Evolutionary conservation across 208 protist genomes (phyloP), one percentile per base, ranked within the genome.

Genomic region (Trypanosoma platydactyli): DNA sequence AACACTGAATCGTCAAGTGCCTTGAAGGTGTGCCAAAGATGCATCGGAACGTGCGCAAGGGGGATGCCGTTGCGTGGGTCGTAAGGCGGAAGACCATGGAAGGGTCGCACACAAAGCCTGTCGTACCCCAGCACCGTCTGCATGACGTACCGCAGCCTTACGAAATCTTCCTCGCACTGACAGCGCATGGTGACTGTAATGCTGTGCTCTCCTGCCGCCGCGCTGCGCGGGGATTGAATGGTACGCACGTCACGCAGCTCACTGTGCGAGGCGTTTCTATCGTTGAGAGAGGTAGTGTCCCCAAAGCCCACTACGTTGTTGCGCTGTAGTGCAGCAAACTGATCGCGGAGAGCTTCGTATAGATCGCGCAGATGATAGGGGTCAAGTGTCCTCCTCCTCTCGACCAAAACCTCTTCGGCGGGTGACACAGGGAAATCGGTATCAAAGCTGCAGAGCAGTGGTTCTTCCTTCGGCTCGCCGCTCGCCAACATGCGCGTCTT

Each of bases 41-140:
- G 76, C 71, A 91, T 83, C 20, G 85, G 85, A 6, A 91, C 75
- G 35, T 75, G 66, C 11, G 79, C 57, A 64, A 88, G 88, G 44
- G 81, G 76, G 52, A 91, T 61, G 25, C 82, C 80, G 68, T 91
- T 91, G 42, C 85, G 78, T 22, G 85, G 85, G 68, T 91, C 85
- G 67, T 86, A 88, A 30, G 85, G 85, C 1, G 85, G 85, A 16
- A 91, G 76, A 4, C 85, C 85, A 27, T 76, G 71, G 51, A 82
- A 83, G 30, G 85, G 85, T 9, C 85, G 78, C 20, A 68, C 55
- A 42, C 55, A 64, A 15, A 91, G 67, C 68, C 84, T 86, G 68
- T 91, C 85, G 64, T 86, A 91, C 29, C 85, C 85, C 13, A 91
- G 64, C 58, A 91, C 85, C 0, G 71, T 79, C 66, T 88, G 73